These are phyloP conservation scores for Fomitopsis serialis DNA, from an alignment of 768 basidiomycete genomes.

Conservation along the genomic window DNA sequence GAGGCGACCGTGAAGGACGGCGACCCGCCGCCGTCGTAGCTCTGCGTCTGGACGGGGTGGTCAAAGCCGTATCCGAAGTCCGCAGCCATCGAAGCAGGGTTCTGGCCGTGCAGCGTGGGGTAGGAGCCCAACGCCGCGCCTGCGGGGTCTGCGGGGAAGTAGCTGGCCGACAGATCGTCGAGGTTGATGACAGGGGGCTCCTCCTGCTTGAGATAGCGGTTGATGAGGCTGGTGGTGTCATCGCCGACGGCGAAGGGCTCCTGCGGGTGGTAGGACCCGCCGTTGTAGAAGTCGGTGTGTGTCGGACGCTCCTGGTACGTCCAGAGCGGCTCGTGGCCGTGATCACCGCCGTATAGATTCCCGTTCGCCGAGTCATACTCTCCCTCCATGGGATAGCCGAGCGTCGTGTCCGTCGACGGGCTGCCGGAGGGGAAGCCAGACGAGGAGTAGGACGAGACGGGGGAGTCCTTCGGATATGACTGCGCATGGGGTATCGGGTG, in stretches of 20 bases:
- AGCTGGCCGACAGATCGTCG: background rate
- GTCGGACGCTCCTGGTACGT: background rate
- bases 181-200: background rate
- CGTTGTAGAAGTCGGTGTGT: background rate
- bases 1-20: background rate
- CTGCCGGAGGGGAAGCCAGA: background rate
- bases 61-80: constrained; percentile 5
- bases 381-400: background rate
- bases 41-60: background rate
- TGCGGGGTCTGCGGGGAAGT: background rate
- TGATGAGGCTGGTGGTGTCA: background rate
- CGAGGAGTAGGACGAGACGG: constrained; percentile 11
- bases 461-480: background rate
- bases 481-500: background rate
- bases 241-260: background rate
- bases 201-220: constrained; percentile 4
- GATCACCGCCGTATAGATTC: background rate
- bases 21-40: background rate
- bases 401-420: background rate
- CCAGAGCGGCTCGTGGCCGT: background rate
- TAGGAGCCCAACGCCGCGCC: background rate
- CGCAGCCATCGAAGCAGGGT: constrained; percentile 3
- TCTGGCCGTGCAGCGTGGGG: background rate
- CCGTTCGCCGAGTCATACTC: background rate
- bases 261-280: background rate